A percentile compares a stretch with the other conserved stretches of the same genome.
Evolutionary conservation across 208 protist genomes (phyloP).

Genomic region (Angomonas ambiguus): DNA sequence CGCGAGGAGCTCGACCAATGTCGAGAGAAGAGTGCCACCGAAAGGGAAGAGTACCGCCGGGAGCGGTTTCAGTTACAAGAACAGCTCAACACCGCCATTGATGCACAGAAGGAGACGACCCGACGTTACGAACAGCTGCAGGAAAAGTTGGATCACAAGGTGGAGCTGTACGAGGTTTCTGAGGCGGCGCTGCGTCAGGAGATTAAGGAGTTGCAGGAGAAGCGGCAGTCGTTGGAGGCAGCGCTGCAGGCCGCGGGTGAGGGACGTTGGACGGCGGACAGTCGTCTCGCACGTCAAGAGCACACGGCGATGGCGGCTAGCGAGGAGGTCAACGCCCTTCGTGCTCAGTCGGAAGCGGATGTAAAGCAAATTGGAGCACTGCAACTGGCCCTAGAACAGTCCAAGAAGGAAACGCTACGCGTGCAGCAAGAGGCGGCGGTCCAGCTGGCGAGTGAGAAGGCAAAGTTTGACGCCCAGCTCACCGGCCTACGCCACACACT

Average conservation of each 20-base stretch:
- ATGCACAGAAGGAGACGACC: conserved; percentile 25
- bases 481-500: conserved; percentile 19
- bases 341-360: conserved; percentile 26
- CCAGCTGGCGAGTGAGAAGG: neutral
- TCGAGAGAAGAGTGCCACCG: conserved; percentile 23
- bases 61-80: conserved; percentile 32
- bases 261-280: conserved; percentile 27
- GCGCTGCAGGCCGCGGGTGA: conserved; percentile 23
- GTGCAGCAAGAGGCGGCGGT: neutral
- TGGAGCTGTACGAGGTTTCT: conserved; percentile 41
- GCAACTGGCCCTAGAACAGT: conserved; percentile 38
- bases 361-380: conserved; percentile 30
- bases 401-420: conserved; percentile 1
- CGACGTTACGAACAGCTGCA: conserved; percentile 30
- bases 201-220: conserved; percentile 35
- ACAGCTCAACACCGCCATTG: conserved; percentile 33
- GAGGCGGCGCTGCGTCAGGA: conserved; percentile 44
- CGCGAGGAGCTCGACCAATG: conserved; percentile 29
- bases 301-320: conserved; percentile 25
- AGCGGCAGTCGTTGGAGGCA: conserved; percentile 30
- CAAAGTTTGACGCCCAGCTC: conserved; percentile 2
- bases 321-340: conserved; percentile 37
- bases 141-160: conserved; percentile 27
- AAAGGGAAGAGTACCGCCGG: conserved; percentile 41
- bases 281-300: conserved; percentile 29